A percentile compares a stretch with the other conserved stretches of the same genome.
Evolutionary conservation across 768 basidiomycete species (phyloP).

Genomic region (Filobasidium wieringae): DNA sequence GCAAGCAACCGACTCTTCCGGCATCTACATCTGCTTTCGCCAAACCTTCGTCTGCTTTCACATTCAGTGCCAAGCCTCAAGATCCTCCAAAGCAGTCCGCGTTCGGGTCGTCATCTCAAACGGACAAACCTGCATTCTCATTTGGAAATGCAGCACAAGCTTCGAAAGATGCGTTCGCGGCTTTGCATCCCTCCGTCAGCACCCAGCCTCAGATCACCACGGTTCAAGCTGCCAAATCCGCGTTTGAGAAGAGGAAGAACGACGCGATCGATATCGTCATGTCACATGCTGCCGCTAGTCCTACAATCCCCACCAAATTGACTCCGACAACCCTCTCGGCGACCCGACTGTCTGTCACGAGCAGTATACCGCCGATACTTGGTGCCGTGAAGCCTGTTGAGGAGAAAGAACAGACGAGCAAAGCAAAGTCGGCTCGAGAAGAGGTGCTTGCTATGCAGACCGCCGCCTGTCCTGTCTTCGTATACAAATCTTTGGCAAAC

Average conservation of each 20-base stretch:
- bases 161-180: no score
- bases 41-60: no score
- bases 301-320: neutral
- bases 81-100: no score
- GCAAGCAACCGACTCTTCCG: no score
- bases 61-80: no score
- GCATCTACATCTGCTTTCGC: no score
- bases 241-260: neutral
- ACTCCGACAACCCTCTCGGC: neutral
- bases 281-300: neutral
- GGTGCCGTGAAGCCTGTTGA: neutral
- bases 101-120: no score
- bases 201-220: no score
- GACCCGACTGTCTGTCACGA: neutral
- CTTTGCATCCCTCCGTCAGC: no score
- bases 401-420: no score
- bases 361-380: neutral
- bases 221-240: no score
- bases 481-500: conserved; percentile 5
- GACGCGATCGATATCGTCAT: neutral
- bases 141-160: no score
- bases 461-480: conserved; percentile 3
- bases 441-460: neutral
- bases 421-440: neutral
- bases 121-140: neutral